These are phyloP conservation scores for Aspergillus tamarii DNA, from an alignment of 2,329 filamentous ascomycete genomes.

Conservation along the genomic window DNA sequence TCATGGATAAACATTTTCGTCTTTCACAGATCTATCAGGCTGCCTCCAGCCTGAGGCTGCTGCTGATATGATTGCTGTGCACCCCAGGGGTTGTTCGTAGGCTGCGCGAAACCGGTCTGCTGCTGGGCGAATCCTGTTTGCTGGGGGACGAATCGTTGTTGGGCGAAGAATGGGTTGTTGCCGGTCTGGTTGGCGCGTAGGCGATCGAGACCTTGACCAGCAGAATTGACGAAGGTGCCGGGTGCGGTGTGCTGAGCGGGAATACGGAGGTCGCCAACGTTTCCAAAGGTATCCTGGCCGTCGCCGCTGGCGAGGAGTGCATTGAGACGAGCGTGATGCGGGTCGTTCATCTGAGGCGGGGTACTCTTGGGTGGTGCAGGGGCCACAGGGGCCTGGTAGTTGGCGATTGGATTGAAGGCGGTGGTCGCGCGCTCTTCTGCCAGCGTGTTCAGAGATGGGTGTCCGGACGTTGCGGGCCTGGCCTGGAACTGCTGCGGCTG, in stretches of 20 bases:
- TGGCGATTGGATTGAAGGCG: constrained; percentile 50
- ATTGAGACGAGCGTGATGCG: constrained; percentile 75
- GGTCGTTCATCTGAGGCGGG: constrained; percentile 48
- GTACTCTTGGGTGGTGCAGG: constrained; percentile 39
- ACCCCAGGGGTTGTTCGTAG: constrained; percentile 60
- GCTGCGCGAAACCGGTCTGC: constrained; percentile 49
- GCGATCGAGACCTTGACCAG: constrained; percentile 75
- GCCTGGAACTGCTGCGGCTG: constrained; percentile 61
- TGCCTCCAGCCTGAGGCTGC: constrained; percentile 53
- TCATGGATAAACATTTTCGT: neutral
- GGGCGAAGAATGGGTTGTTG: constrained; percentile 86
- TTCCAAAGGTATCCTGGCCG: constrained; percentile 95
- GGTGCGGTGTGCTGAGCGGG: constrained; percentile 95
- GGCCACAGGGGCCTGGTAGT: constrained; percentile 47
- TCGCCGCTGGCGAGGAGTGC: constrained; percentile 83
- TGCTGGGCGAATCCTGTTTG: constrained; percentile 51
- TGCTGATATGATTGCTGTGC: constrained; percentile 49
- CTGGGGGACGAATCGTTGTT: constrained; percentile 55
- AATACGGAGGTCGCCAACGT: constrained; percentile 93
- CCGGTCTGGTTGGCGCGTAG: constrained; percentile 71
- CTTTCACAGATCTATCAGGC: constrained; percentile 63
- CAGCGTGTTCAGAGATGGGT: constrained; percentile 73
- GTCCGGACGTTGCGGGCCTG: constrained; percentile 55
- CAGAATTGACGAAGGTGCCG: constrained; percentile 94
- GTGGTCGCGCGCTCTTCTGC: constrained; percentile 81